phyloP scores from a whole-genome alignment of 2,329 filamentous ascomycete species.

The Leptographium wingfieldii region DNA sequence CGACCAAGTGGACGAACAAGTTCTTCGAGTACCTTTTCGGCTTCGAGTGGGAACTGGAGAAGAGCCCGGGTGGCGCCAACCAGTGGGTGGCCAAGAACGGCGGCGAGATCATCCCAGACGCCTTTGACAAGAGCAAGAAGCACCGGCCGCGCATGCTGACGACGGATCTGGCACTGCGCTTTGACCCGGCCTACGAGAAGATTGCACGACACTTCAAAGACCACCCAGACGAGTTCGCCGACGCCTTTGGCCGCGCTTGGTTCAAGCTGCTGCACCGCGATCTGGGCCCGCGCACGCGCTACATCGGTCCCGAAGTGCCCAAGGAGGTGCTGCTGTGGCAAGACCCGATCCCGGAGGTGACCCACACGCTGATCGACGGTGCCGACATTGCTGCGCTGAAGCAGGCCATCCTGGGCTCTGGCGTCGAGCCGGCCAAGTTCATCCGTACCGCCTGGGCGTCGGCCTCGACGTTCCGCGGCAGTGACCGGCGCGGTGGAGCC shows the following conservation, averaged over 20 bases:
- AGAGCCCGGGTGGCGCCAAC: constrained; percentile 63
- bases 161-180: constrained; percentile 58
- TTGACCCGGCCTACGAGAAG: constrained; percentile 63
- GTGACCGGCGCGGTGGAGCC: constrained; percentile 72
- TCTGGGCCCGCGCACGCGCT: constrained; percentile 58
- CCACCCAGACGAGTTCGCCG: constrained; percentile 54
- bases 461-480: constrained; percentile 58
- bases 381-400: constrained; percentile 54
- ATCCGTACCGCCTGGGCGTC: constrained; percentile 57
- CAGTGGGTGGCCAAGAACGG: constrained; percentile 65
- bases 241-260: constrained; percentile 63
- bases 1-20: constrained; percentile 62
- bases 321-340: constrained; percentile 61
- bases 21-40: constrained; percentile 68
- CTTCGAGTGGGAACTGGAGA: constrained; percentile 65
- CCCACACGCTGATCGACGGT: constrained; percentile 47
- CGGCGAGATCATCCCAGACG: constrained; percentile 55
- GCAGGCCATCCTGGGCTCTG: constrained; percentile 52
- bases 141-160: constrained; percentile 66
- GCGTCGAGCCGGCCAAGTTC: constrained; percentile 46
- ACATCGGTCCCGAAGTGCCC: constrained; percentile 63
- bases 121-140: constrained; percentile 58
- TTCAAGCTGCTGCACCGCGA: constrained; percentile 78
- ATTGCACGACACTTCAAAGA: constrained; percentile 58
- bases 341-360: constrained; percentile 51